These are phyloP conservation scores for Hymenoscyphus infarciens DNA, from an alignment of 2,329 filamentous ascomycete genomes.

Conservation along the genomic window DNA sequence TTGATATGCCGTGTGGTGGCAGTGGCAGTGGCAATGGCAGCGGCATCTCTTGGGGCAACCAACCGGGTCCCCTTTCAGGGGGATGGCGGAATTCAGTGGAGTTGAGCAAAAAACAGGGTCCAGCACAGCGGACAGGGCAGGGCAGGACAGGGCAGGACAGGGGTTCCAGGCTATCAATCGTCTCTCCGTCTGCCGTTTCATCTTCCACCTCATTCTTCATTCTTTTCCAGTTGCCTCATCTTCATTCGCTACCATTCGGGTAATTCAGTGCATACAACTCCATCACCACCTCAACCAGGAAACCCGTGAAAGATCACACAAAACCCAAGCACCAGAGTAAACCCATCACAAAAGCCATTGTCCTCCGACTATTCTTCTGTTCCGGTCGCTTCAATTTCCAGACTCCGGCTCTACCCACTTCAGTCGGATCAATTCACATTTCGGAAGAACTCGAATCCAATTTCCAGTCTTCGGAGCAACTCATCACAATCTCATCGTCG, in stretches of 20 bases:
- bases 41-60: background rate
- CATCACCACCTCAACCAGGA: background rate
- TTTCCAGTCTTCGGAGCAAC: background rate
- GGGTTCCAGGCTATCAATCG: background rate
- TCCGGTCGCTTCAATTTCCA: background rate
- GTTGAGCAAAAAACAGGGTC: background rate
- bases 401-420: background rate
- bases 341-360: background rate
- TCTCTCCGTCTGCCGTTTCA: background rate
- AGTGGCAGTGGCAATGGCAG: background rate
- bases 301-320: background rate
- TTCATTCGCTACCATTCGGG: background rate
- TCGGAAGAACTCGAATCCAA: slow-evolving; percentile 5
- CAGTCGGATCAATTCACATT: slow-evolving; percentile 21
- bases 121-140: no score
- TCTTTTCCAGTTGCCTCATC: background rate
- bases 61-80: no score
- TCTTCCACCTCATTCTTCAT: no score
- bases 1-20: background rate
- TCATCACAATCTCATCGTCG: no score
- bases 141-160: no score
- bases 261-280: background rate
- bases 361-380: background rate
- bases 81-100: no score
- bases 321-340: no score